Evolutionary conservation across 1,284 basidiomycete species (phyloP).

Genomic region (Xerocomus nothofagi): DNA sequence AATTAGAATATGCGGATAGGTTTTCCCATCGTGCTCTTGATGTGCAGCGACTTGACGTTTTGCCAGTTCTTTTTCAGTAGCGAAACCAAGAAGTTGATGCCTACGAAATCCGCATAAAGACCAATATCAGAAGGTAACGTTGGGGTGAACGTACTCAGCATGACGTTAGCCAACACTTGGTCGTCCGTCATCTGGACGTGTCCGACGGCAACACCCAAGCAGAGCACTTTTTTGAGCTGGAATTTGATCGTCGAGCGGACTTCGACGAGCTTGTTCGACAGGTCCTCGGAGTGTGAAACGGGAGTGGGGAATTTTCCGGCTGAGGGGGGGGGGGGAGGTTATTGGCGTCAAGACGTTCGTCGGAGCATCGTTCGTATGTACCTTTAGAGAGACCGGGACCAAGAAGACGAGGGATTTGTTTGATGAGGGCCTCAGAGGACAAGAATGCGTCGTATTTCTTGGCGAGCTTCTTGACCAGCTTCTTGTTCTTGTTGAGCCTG

Average conservation of each 20-base stretch:
- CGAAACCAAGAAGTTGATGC: slow-evolving; percentile 99
- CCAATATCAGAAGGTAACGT: background rate
- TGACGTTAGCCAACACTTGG: slow-evolving; percentile 95
- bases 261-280: slow-evolving; percentile 90
- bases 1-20: slow-evolving; percentile 89
- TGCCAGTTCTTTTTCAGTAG: slow-evolving; percentile 99
- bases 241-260: slow-evolving; percentile 99
- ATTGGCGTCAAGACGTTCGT: slow-evolving; percentile 4
- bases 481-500: slow-evolving; percentile 99
- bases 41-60: slow-evolving; percentile 98
- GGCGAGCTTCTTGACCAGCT: slow-evolving; percentile 99
- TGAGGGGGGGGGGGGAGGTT: too few relatives aligned
- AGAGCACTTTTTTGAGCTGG: slow-evolving; percentile 99
- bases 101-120: slow-evolving; percentile 38
- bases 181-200: slow-evolving; percentile 98
- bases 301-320: slow-evolving; percentile 99
- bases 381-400: slow-evolving; percentile 99
- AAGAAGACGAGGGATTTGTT: slow-evolving; percentile 99
- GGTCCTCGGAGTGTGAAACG: slow-evolving; percentile 91
- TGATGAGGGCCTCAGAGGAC: slow-evolving; percentile 97
- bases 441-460: slow-evolving; percentile 99
- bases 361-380: slow-evolving; percentile 39
- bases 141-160: slow-evolving; percentile 71
- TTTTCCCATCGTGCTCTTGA: slow-evolving; percentile 99
- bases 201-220: slow-evolving; percentile 97